Conservation (phyloP, 108 stramenopile genomes). For the Phaeodactylum tricornutum region DNA sequence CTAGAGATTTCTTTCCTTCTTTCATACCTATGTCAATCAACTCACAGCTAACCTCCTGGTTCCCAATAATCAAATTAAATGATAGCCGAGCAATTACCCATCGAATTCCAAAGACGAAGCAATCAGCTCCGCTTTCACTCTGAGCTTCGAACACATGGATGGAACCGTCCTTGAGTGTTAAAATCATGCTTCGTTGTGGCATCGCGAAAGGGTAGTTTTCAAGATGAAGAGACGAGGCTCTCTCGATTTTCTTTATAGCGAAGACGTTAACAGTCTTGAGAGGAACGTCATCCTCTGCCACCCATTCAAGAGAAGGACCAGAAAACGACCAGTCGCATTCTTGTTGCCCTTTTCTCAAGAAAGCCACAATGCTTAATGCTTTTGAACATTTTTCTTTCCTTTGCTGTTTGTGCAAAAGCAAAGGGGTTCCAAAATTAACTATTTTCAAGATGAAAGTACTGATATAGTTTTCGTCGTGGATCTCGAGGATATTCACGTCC, state of each 20-base stretch:
- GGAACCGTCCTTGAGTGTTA: constrained; percentile 12
- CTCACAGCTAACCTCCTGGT: constrained; percentile 27
- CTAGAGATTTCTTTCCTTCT: too few species aligned
- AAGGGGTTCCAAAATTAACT: background rate
- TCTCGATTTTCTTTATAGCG: constrained; percentile 35
- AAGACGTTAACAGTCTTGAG: constrained; percentile 27
- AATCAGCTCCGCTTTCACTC: constrained; percentile 16
- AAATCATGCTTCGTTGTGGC: constrained; percentile 22
- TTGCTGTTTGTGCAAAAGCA: background rate
- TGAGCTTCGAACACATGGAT: constrained; percentile 29
- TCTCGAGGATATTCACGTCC: too few species aligned
- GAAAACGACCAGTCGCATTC: constrained; percentile 3
- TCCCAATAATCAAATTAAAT: constrained; percentile 42
- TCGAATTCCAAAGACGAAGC: constrained; percentile 37
- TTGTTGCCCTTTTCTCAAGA: background rate
- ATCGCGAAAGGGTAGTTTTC: constrained; percentile 27
- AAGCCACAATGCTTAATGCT: background rate
- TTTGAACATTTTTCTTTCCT: background rate
- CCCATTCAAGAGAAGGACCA: constrained; percentile 27
- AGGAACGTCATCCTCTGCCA: constrained; percentile 11
- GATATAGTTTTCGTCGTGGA: too few species aligned
- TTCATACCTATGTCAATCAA: constrained; percentile 23
- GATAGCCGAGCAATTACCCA: constrained; percentile 42
- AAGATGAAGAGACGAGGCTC: constrained; percentile 20
- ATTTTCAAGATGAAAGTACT: too few species aligned